These are phyloP conservation scores for Suaeda aralocaspica DNA, from an alignment of 148 eudicot genomes.

Conservation along the genomic window DNA sequence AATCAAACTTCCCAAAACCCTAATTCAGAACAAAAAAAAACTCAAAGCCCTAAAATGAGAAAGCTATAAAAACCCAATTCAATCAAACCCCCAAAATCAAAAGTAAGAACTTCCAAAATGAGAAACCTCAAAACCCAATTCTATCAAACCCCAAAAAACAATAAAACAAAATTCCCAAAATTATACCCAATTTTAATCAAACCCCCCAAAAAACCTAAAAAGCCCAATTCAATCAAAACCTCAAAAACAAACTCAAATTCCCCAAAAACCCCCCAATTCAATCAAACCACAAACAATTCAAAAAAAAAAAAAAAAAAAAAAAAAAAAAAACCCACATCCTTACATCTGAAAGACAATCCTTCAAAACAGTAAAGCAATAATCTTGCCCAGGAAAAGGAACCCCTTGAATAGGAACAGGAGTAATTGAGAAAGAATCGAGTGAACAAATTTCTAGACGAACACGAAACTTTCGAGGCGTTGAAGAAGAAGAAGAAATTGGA, in stretches of 20 bases:
- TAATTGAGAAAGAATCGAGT: conserved; percentile 69
- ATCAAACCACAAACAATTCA: conserved; percentile 7
- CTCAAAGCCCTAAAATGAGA: too few species aligned
- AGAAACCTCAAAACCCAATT: too few species aligned
- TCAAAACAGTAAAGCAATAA: conserved; percentile 45
- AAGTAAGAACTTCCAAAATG: too few species aligned
- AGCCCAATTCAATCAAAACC: too few species aligned
- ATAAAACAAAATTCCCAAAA: too few species aligned
- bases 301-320: too few species aligned
- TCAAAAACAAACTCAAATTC: too few species aligned
- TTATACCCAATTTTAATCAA: too few species aligned
- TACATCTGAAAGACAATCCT: conserved; percentile 43
- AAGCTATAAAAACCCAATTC: too few species aligned
- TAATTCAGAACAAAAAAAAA: too few species aligned
- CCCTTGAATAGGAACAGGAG: conserved; percentile 43
- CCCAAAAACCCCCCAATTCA: not conserved
- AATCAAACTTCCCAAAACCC: not conserved
- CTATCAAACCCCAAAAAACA: too few species aligned
- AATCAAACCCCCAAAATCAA: too few species aligned
- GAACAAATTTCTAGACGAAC: conserved; percentile 81
- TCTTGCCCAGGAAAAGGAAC: conserved; percentile 55
- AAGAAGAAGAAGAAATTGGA: conserved; percentile 20
- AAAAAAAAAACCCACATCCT: not conserved
- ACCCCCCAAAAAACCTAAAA: not conserved
- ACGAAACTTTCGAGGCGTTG: conserved; percentile 40